Evolutionary conservation across 1,139 yeast genomes (phyloP).

Genomic region (Torulaspora globosa): DNA sequence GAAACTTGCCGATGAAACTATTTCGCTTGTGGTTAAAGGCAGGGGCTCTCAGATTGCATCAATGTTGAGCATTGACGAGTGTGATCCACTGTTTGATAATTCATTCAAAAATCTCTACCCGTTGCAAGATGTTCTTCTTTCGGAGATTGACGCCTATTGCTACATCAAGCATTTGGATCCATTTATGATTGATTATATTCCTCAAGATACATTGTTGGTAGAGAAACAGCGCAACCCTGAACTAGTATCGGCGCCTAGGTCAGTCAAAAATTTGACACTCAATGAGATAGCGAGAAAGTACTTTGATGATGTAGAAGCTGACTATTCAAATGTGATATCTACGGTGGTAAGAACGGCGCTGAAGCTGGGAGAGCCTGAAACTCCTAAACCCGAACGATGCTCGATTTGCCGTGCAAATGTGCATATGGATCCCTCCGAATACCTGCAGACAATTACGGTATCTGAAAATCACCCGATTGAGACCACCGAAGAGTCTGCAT

Average conservation of each 20-base stretch:
- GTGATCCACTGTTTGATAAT: slow-evolving; percentile 34
- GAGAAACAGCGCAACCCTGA: slow-evolving; percentile 14
- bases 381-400: slow-evolving; percentile 39
- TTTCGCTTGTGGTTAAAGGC: slow-evolving; percentile 84
- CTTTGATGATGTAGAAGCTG: slow-evolving; percentile 68
- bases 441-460: slow-evolving; percentile 76
- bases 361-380: slow-evolving; percentile 57
- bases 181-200: slow-evolving; percentile 27
- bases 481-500: slow-evolving; percentile 46
- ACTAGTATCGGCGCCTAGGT: slow-evolving; percentile 17
- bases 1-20: slow-evolving; percentile 69
- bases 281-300: slow-evolving; percentile 74
- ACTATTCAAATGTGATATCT: slow-evolving; percentile 86
- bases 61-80: slow-evolving; percentile 46
- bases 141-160: slow-evolving; percentile 58
- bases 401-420: slow-evolving; percentile 50
- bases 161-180: slow-evolving; percentile 18
- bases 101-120: slow-evolving; percentile 56
- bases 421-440: slow-evolving; percentile 54
- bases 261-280: slow-evolving; percentile 68
- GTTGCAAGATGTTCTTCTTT: slow-evolving; percentile 63
- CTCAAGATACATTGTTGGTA: slow-evolving; percentile 23
- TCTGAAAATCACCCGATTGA: slow-evolving; percentile 50
- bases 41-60: slow-evolving; percentile 67
- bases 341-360: slow-evolving; percentile 90